Evolutionary conservation across 768 basidiomycete species (phyloP).

Genomic region (Tricholoma terreum): DNA sequence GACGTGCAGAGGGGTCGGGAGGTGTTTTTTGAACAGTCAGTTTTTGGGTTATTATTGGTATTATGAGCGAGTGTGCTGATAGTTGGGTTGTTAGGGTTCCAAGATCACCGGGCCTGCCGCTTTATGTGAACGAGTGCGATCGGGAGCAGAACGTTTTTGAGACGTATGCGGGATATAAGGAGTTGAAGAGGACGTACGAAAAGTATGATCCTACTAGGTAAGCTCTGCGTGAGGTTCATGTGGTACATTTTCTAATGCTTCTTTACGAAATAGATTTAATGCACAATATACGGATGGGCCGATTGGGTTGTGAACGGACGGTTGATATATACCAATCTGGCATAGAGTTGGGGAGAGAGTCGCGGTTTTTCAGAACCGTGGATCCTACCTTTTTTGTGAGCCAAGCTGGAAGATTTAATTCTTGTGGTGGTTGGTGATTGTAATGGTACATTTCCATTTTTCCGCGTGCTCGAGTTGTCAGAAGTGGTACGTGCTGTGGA

Average conservation of each 20-base stretch:
- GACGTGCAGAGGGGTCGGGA: background rate
- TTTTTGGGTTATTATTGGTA: background rate
- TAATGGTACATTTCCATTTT: too few relatives aligned
- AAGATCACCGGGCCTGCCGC: conserved; percentile 34
- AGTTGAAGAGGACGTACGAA: conserved; percentile 33
- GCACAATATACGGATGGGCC: conserved; percentile 31
- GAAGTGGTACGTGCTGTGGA: too few relatives aligned
- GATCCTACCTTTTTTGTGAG: too few relatives aligned
- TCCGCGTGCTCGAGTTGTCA: too few relatives aligned
- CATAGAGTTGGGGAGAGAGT: too few relatives aligned
- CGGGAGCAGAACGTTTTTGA: conserved; percentile 34
- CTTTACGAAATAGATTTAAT: conserved; percentile 27
- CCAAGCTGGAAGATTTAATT: too few relatives aligned
- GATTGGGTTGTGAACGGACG: conserved; percentile 19
- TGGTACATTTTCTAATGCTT: background rate
- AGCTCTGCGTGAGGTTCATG: conserved; percentile 1
- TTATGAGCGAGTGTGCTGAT: background rate
- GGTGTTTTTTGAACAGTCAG: conserved; percentile 1
- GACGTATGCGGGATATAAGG: conserved; percentile 36
- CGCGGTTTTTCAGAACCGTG: too few relatives aligned
- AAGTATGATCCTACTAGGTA: conserved; percentile 45
- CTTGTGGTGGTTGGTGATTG: too few relatives aligned
- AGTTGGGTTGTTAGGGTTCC: conserved; percentile 26
- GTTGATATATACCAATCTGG: too few relatives aligned
- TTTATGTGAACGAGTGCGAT: conserved; percentile 41